These are phyloP conservation scores for Odontarrhena argentea DNA, from an alignment of 345 rosid genomes.

Conservation along the genomic window DNA sequence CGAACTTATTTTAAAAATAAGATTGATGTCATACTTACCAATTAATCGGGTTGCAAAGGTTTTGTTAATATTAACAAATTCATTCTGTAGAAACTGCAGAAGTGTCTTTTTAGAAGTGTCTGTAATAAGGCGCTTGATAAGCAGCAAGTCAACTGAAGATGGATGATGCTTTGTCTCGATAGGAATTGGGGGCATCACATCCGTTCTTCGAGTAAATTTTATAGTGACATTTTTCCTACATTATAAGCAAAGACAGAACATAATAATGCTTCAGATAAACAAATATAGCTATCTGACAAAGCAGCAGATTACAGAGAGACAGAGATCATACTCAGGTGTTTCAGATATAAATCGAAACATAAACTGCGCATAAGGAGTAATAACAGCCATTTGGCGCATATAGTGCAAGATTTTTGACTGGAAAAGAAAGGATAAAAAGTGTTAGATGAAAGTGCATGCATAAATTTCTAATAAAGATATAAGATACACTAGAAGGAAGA, in stretches of 20 bases:
- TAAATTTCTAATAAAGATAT: slow-evolving; percentile 8
- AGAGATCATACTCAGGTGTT: slow-evolving; percentile 66
- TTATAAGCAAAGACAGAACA: slow-evolving; percentile 4
- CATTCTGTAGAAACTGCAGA: slow-evolving; percentile 92
- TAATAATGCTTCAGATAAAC: slow-evolving; percentile 12
- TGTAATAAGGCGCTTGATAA: slow-evolving; percentile 84
- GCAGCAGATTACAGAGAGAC: slow-evolving; percentile 22
- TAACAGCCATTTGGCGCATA: slow-evolving; percentile 99
- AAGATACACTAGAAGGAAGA: slow-evolving; percentile 9
- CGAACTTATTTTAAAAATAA: slow-evolving; percentile 4
- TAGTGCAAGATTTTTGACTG: slow-evolving; percentile 98
- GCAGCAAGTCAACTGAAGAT: slow-evolving; percentile 88
- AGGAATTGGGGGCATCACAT: slow-evolving; percentile 95
- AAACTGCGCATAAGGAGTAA: slow-evolving; percentile 94
- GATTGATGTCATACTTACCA: slow-evolving; percentile 51
- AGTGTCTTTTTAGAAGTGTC: slow-evolving; percentile 88
- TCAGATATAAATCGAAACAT: slow-evolving; percentile 80
- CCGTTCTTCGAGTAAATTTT: slow-evolving; percentile 85
- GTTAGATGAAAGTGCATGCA: slow-evolving; percentile 24
- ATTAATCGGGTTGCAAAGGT: slow-evolving; percentile 75
- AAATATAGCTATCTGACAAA: slow-evolving; percentile 17
- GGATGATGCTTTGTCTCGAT: slow-evolving; percentile 96
- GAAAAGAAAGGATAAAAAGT: slow-evolving; percentile 38
- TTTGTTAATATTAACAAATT: slow-evolving; percentile 87
- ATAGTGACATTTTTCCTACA: slow-evolving; percentile 83